Conservation (phyloP, 1,284 basidiomycete genomes). For the Tilletia walkeri region DNA sequence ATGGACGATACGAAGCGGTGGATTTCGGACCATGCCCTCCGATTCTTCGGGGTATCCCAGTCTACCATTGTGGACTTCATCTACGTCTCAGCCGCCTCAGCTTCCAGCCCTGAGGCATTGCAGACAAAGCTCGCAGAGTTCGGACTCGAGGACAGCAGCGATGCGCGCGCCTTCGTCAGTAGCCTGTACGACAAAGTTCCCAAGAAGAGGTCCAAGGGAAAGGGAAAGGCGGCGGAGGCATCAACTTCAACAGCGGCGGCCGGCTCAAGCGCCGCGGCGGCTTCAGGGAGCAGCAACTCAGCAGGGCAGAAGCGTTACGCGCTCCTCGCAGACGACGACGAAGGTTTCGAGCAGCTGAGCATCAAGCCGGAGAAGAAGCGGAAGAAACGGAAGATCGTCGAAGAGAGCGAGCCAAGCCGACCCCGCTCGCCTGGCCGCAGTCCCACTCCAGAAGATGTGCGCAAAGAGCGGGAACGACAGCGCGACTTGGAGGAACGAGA, state of each 20-base stretch:
- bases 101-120: conserved; percentile 76
- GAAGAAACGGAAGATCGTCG: conserved; percentile 57
- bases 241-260: background rate
- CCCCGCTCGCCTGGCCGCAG: conserved; percentile 13
- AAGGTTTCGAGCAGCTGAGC: conserved; percentile 32
- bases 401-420: conserved; percentile 48
- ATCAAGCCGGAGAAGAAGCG: conserved; percentile 56
- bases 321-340: conserved; percentile 36
- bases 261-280: background rate
- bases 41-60: conserved; percentile 48
- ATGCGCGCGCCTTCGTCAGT: conserved; percentile 74
- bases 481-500: conserved; percentile 84
- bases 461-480: conserved; percentile 71
- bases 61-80: conserved; percentile 45
- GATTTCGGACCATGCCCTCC: conserved; percentile 47
- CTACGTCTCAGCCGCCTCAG: conserved; percentile 65
- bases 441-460: conserved; percentile 63
- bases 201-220: background rate
- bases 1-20: conserved; percentile 38
- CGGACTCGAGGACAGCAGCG: conserved; percentile 75
- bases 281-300: background rate
- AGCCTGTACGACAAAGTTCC: conserved; percentile 70
- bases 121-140: conserved; percentile 71
- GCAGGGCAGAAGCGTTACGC: conserved; percentile 43
- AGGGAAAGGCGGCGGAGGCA: background rate